Conservation (phyloP, 805 yeast genomes). For the Candida odintsovae region DNA sequence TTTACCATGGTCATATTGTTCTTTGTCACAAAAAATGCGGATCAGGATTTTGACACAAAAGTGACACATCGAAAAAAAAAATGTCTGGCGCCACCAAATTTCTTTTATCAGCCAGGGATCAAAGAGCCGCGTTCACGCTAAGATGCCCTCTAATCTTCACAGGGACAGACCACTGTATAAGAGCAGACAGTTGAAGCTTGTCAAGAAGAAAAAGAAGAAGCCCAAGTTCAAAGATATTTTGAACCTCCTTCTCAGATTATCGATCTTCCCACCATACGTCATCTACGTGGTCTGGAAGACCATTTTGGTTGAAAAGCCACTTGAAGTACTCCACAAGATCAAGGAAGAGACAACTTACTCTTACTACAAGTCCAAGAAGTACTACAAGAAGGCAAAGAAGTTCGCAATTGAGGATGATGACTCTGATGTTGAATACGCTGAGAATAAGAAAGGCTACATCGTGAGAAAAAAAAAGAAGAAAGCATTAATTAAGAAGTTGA, state of each 20-base stretch:
- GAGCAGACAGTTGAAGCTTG: background rate
- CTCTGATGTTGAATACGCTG: background rate
- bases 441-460: background rate
- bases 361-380: slow-evolving; percentile 1
- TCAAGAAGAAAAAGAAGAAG: background rate
- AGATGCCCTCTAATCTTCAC: background rate
- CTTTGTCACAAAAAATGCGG: too few relatives aligned
- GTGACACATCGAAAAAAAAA: too few relatives aligned
- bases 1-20: too few relatives aligned
- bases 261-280: slow-evolving; percentile 5
- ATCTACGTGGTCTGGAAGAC: background rate
- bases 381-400: slow-evolving; percentile 5
- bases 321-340: background rate
- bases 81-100: background rate
- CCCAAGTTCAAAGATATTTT: background rate
- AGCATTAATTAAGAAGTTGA: background rate
- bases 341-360: background rate
- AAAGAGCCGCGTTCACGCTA: background rate
- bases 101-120: background rate
- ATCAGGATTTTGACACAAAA: too few relatives aligned
- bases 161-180: background rate
- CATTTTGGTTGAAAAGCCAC: slow-evolving; percentile 3
- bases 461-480: background rate
- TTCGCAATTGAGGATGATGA: background rate
- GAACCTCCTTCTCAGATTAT: slow-evolving; percentile 1